Base-by-base conservation (phyloP, 768 basidiomycete genomes). In the Tulasnella sp. region DNA sequence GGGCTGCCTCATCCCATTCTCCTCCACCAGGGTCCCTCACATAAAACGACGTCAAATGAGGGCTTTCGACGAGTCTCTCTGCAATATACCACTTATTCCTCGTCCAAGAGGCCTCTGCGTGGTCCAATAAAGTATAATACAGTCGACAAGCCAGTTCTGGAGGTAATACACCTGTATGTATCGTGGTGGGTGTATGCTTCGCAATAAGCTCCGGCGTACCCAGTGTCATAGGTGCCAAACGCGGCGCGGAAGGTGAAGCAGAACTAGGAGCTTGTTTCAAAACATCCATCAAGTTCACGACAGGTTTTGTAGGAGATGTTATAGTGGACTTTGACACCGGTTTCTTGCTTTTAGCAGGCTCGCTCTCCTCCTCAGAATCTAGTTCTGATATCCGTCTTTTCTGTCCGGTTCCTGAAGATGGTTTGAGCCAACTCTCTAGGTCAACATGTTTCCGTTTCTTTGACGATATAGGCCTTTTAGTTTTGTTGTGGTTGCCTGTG, bases 11-110 rank as follows among this genome's bases (percentile, higher is more conserved):
- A 48, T 78, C 75, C 81, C 81, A 81, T 7, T 69, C 68, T 2
- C 50, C 35, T 12, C 56, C 33, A 8, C 46, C 37, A 20, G 48
- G 70, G 56, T 68, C 70, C 43, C 84, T 66, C 4, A 75, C 76
- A 65, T 75, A 89, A 64, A 88, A 86, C 1, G 81, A 75, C 1
- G 86, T 83, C n/a, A 76, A 70, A 65, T 89, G 86, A 3, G 86
- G 84, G 58, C 83, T 85, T 64, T 88, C 83, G 1, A 88, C 87
- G 12, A 88, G 55, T 27, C 35, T 40, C 39, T 41, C 37, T 41
- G 39, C 81, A 16, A 89, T 70, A 79, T 80, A 88, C 87, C 86
- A 89, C 58, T 78, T 83, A 55, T 83, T 85, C 44, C 76, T 69
- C 55, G 73, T 66, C 86, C 85, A 89, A 6, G 37, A 45, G 27